Conservation (phyloP, 106 monocot species). For the Dactylorhiza incarnata region DNA sequence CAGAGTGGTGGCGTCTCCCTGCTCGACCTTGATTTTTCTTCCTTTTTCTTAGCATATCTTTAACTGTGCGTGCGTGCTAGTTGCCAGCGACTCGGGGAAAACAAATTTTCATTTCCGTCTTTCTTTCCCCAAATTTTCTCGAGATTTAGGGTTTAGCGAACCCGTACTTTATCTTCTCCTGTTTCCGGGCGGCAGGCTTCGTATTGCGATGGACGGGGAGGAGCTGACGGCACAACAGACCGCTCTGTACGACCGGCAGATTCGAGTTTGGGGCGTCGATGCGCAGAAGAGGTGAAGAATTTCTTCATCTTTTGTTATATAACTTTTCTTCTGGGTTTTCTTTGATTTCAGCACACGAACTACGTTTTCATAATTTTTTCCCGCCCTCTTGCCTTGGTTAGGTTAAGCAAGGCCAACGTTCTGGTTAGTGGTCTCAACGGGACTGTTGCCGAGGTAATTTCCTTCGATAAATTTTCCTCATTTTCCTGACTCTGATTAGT, state of each 20-base stretch:
- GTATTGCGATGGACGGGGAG: slow-evolving; percentile 52
- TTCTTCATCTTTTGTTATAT: not conserved
- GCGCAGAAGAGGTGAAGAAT: slow-evolving; percentile 60
- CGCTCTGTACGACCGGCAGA: slow-evolving; percentile 91
- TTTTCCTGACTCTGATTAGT: not conserved
- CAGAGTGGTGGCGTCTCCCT: too few species aligned
- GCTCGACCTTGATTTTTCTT: too few species aligned
- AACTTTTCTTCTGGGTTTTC: not conserved
- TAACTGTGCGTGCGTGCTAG: too few species aligned
- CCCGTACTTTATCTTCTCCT: not conserved
- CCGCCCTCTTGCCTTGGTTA: slow-evolving; percentile 10
- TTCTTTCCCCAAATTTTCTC: not conserved
- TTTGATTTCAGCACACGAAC: not conserved
- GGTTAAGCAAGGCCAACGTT: slow-evolving; percentile 76
- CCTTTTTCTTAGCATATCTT: too few species aligned
- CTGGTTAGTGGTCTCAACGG: slow-evolving; percentile 73
- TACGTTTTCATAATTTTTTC: not conserved
- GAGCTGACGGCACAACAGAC: slow-evolving; percentile 91
- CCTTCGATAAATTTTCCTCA: not conserved
- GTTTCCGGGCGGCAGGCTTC: slow-evolving; percentile 12
- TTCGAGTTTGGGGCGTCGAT: slow-evolving; percentile 89
- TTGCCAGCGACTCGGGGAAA: too few species aligned
- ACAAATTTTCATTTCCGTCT: not conserved
- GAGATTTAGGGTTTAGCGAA: not conserved
- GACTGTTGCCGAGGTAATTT: slow-evolving; percentile 57